These are phyloP conservation scores for Hygrocybe punicea DNA, from an alignment of 768 basidiomycete species.

Conservation along the genomic window DNA sequence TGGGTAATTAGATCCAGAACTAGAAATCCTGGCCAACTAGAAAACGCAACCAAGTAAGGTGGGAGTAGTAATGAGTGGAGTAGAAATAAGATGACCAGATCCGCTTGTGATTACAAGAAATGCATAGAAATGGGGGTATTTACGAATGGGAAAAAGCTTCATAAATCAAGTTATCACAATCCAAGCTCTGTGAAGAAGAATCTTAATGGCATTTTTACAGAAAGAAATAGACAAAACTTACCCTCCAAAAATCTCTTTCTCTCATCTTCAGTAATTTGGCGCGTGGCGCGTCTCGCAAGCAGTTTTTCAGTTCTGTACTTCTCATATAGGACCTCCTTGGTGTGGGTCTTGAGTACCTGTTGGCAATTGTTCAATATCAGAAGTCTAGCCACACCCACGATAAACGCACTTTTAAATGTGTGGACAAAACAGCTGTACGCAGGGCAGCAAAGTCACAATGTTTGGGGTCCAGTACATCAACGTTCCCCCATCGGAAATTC, in stretches of 20 bases:
- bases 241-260: conserved; percentile 71
- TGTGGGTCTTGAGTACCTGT: conserved; percentile 76
- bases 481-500: conserved; percentile 83
- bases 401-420: conserved; percentile 72
- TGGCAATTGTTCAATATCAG: not conserved
- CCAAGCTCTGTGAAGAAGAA: conserved; percentile 40
- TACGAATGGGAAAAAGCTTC: not conserved
- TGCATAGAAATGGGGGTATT: not conserved
- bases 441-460: conserved; percentile 88
- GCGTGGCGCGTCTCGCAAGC: conserved; percentile 78
- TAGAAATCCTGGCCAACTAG: not conserved
- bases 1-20: not conserved
- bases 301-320: conserved; percentile 89
- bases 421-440: conserved; percentile 78
- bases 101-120: conserved; percentile 9
- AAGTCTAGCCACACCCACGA: conserved; percentile 3
- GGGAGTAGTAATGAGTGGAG: not conserved
- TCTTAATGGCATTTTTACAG: too few species aligned
- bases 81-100: conserved; percentile 1
- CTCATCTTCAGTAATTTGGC: conserved; percentile 72
- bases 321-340: conserved; percentile 90
- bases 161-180: conserved; percentile 30
- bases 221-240: conserved; percentile 26
- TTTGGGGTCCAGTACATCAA: conserved; percentile 79
- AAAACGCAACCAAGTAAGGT: not conserved